Base-by-base conservation (phyloP, 805 yeast species). In the Hyphopichia homilentoma region DNA sequence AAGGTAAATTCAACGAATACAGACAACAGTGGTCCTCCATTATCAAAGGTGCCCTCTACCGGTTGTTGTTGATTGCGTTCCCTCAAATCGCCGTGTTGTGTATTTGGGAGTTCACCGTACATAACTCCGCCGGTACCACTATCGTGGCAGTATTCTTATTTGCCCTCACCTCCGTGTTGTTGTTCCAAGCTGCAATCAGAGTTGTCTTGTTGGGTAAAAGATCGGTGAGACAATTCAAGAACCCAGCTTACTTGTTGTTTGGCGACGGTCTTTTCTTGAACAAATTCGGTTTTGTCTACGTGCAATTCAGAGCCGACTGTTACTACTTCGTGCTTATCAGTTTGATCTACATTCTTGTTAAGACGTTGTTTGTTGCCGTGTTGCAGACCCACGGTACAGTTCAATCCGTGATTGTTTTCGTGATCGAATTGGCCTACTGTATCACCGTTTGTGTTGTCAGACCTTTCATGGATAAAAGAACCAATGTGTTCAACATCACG, bases 381-480 rank as follows among this genome's bases (percentile, higher is more conserved):
- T 70, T 88, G 39, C 98, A 93, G 60, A 47, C 56, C 7, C 70
- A 77, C 21, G 97, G 98, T 39, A 84, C 81, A 48, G 81, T 73
- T 4, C 96, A 84, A 54, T 84, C 96, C 1, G 71, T 86, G 40
- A 65, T 84, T 31, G 71, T 89, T 6, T 84, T 90, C 49, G 79
- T 70, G 12, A 66, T 85, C 39, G 97, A 93, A 56, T 63, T 90
- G 33, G 45, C 75, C 15, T 88, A 81, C 60, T 77, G 84, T 40
- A 72, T 73, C 21, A 66, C 68, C 0, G 48, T 88, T 17, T 80
- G 88, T 50, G 75, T 77, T 73, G 63, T 73, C 35, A 76, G 93
- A 58, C 98, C 98, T 7, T 93, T 76, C 58, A 80, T 93, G 89
- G 97, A 93, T 63, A 87, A 83, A 60, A 75, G 95, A 63, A 89